phyloP scores from a whole-genome alignment of 163 green algal species.

The Prototheca cutis region DNA sequence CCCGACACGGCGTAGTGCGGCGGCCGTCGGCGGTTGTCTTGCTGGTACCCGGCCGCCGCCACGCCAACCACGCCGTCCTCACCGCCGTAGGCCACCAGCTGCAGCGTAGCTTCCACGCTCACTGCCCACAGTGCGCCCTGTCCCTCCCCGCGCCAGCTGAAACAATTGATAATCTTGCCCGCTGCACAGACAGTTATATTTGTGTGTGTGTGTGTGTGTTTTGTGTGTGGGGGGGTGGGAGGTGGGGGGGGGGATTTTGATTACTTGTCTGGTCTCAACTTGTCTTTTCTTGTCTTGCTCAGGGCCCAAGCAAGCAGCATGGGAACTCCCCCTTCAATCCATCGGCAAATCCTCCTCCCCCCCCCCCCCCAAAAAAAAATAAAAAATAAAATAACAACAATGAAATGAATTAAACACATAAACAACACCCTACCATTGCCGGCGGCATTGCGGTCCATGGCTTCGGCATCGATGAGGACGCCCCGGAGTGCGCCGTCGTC shows the following conservation, averaged over 20 bases:
- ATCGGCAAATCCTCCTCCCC: too few species aligned
- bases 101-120: slow-evolving; percentile 1
- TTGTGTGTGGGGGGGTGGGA: not conserved
- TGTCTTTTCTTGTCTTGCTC: too few species aligned
- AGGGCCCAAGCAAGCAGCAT: too few species aligned
- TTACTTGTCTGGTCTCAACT: not conserved
- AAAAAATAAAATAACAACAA: too few species aligned
- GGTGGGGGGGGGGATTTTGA: not conserved
- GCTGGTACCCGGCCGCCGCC: slow-evolving; percentile 9
- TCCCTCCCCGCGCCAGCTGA: slow-evolving; percentile 10
- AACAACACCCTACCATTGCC: too few species aligned
- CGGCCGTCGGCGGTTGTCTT: not conserved
- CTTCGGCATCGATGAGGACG: not conserved
- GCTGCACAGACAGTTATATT: slow-evolving; percentile 4
- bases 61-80: slow-evolving; percentile 29
- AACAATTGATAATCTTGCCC: slow-evolving; percentile 9
- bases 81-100: slow-evolving; percentile 25
- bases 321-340: too few species aligned
- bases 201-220: not conserved
- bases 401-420: too few species aligned
- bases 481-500: slow-evolving; percentile 3
- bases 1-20: slow-evolving; percentile 5
- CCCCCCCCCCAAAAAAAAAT: too few species aligned
- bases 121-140: slow-evolving; percentile 24
- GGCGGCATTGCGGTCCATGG: not conserved